phyloP scores from a whole-genome alignment of 176 grass and related monocot species.

The Phoenix dactylifera region DNA sequence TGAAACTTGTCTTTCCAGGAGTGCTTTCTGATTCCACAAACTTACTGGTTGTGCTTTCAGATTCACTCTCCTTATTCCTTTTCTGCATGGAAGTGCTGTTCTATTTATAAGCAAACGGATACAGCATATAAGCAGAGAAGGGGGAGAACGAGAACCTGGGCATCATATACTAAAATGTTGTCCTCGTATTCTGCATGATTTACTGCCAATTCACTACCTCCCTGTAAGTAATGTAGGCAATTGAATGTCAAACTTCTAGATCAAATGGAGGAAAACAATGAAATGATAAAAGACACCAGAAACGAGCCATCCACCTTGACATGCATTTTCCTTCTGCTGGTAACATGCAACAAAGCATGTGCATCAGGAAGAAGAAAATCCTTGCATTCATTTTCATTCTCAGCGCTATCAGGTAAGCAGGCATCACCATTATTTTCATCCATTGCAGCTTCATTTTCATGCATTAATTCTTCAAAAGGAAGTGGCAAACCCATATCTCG shows the following conservation, averaged over 20 bases:
- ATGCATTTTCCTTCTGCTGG: constrained; percentile 63
- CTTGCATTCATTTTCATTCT: constrained; percentile 19
- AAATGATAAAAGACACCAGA: neutral
- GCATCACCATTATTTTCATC: constrained; percentile 22
- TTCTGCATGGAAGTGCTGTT: constrained; percentile 23
- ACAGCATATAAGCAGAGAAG: neutral
- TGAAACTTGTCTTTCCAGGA: constrained; percentile 6
- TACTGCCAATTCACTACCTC: neutral
- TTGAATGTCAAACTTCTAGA: neutral
- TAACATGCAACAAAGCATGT: constrained; percentile 67
- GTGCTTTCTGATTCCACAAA: constrained; percentile 15
- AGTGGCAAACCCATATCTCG: constrained; percentile 27
- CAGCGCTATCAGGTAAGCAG: constrained; percentile 24
- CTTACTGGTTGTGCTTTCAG: constrained; percentile 14
- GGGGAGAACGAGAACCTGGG: constrained; percentile 15
- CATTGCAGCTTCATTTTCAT: constrained; percentile 28
- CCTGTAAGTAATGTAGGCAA: constrained; percentile 8
- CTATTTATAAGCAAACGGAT: constrained; percentile 4
- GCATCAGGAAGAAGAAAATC: constrained; percentile 57
- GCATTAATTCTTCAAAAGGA: constrained; percentile 50
- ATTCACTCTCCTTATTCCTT: constrained; percentile 27
- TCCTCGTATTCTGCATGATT: neutral
- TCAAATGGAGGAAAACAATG: constrained; percentile 1
- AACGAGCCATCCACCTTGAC: constrained; percentile 22
- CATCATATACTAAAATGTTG: neutral